Percentiles rank a stretch among this genome's conserved stretches.
Evolutionary conservation across 352 stramenopile genomes (phyloP).

Genomic region (Phytophthora ramorum): DNA sequence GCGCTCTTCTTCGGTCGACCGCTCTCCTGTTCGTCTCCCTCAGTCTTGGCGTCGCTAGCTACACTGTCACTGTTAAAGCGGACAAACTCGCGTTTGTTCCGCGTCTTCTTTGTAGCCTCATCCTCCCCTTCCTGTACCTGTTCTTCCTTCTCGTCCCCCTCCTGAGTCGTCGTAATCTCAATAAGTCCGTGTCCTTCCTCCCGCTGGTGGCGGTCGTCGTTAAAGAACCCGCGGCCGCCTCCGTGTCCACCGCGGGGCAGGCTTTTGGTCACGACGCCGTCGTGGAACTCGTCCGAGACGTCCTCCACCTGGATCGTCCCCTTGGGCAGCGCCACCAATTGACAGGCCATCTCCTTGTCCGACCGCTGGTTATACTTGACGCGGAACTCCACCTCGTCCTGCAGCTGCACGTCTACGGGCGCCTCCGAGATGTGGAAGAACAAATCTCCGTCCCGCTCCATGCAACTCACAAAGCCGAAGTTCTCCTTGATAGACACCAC

Average conservation of each 20-base stretch:
- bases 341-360: constrained; percentile 74
- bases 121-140: constrained; percentile 18
- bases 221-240: constrained; percentile 41
- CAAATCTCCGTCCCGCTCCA: constrained; percentile 73
- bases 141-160: constrained; percentile 15
- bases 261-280: constrained; percentile 74
- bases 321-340: constrained; percentile 70
- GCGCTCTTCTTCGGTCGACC: constrained; percentile 16
- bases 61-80: constrained; percentile 71
- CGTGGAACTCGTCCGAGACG: constrained; percentile 56
- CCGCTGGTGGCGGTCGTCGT: constrained; percentile 34
- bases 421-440: constrained; percentile 88
- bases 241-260: constrained; percentile 45
- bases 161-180: constrained; percentile 33
- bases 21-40: constrained; percentile 31
- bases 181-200: constrained; percentile 64
- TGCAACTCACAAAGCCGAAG: constrained; percentile 68
- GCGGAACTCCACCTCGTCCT: constrained; percentile 81
- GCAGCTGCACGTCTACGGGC: constrained; percentile 66
- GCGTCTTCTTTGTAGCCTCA: constrained; percentile 19
- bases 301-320: constrained; percentile 81
- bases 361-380: constrained; percentile 79
- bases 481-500: constrained; percentile 61
- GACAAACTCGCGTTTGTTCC: constrained; percentile 42
- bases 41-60: neutral